Evolutionary conservation across 495 filamentous ascomycete species (phyloP), one percentile per base, ranked within the genome.

Genomic region (Hapsidospora chrysogenum): DNA sequence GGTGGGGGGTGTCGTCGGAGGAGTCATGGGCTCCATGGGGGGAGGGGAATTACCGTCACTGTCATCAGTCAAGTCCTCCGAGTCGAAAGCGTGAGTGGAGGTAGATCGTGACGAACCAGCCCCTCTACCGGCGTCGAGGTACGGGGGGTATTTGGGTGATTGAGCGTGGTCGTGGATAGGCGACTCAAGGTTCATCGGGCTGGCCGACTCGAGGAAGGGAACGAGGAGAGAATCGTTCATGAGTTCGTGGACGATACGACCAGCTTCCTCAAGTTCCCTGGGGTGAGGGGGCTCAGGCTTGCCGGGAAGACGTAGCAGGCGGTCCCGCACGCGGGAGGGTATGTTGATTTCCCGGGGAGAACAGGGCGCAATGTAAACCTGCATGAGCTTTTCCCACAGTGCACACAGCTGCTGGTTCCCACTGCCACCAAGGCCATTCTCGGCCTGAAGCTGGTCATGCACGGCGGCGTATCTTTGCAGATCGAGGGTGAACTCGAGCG

Each of bases 171-270:
- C 21, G 11, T 36, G 20, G 14, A 15, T 11, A 21, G 20, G 31
- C 4, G 4, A 2, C 2, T 36, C 33, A 11, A 23, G 2, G 4
- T n/a, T 10, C 3, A 23, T 4, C 5, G 33, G 7, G 34, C 41
- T 54, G 36, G 67, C 57, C 4, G 65, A 69, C 45, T 82, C 84
- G 14, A 89, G 60, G 51, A 89, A 92, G 0, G 83, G 79, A 1
- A 82, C 76, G 20, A 89, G 62, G 2, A 96, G 84, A 2, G 84
- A 93, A 46, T 95, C 89, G 47, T 95, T 86, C 84, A 99, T 96
- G 40, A 99, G 59, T 39, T 96, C 87, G 51, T 85, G 84, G 11
- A 93, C 79, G 35, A 92, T 87, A 38, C 74, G 68, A 13, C 89
- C 83, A n/a, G 89, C 89, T n/a, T 76, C 64, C 46, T 92, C 83